These are phyloP conservation scores for Baorangia bicolor DNA, from an alignment of 768 basidiomycete genomes.

Conservation along the genomic window DNA sequence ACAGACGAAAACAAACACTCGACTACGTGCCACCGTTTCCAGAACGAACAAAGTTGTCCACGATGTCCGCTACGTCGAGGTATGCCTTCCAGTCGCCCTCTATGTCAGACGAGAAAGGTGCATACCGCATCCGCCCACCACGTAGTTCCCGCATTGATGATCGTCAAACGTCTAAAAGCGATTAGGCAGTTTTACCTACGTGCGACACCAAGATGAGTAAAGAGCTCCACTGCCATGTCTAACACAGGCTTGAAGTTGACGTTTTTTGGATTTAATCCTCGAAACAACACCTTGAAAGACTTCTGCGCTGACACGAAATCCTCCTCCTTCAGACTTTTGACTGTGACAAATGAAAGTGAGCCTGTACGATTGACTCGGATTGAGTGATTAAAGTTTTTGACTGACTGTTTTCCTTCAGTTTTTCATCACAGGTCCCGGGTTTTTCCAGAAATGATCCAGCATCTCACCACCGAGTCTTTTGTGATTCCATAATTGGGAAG, in stretches of 20 bases:
- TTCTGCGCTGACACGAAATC: no score
- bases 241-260: no score
- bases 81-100: constrained; percentile 54
- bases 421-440: no score
- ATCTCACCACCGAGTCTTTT: neutral
- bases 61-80: constrained; percentile 13
- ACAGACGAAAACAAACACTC: constrained; percentile 15
- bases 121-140: constrained; percentile 56
- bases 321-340: no score
- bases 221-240: no score
- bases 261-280: neutral
- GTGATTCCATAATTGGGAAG: neutral
- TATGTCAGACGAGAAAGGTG: constrained; percentile 61
- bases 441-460: neutral
- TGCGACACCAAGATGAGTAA: no score
- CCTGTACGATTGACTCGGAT: no score
- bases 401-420: neutral
- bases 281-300: neutral
- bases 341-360: no score
- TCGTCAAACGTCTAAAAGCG: no score
- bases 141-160: constrained; percentile 35
- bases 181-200: no score
- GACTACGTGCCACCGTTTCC: neutral
- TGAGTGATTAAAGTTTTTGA: no score
- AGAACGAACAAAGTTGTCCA: neutral